Conservation (phyloP, 1,139 yeast species). For the Geotrichum fermentans region DNA sequence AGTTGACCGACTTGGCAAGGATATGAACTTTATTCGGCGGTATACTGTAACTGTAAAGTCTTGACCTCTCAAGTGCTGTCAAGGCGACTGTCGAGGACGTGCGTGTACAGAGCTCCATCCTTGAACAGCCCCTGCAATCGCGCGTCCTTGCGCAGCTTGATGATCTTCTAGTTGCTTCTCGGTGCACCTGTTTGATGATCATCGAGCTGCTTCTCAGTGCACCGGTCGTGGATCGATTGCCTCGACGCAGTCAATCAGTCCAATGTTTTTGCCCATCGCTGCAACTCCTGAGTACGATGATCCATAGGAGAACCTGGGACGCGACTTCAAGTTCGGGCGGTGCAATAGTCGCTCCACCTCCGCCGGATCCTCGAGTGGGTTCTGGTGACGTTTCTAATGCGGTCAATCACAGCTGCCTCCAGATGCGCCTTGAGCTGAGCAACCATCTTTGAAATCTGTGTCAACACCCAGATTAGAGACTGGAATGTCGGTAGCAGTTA, state of each 20-base stretch:
- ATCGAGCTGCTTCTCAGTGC: too few relatives aligned
- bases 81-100: conserved; percentile 20
- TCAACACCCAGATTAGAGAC: too few relatives aligned
- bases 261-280: conserved; percentile 43
- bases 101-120: conserved; percentile 23
- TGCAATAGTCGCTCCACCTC: conserved; percentile 45
- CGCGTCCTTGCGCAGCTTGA: conserved; percentile 35
- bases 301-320: conserved; percentile 38
- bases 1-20: conserved; percentile 39
- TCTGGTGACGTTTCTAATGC: conserved; percentile 44
- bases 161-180: conserved; percentile 29
- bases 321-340: conserved; percentile 41
- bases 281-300: conserved; percentile 43
- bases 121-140: conserved; percentile 20
- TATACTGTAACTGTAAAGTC: conserved; percentile 24
- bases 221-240: conserved; percentile 13
- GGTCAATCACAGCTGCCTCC: conserved; percentile 39
- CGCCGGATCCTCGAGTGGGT: conserved; percentile 43
- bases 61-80: conserved; percentile 24
- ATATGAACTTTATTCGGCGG: conserved; percentile 25
- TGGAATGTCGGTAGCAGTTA: conserved; percentile 41
- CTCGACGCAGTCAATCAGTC: conserved; percentile 28
- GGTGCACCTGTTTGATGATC: too few relatives aligned
- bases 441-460: too few relatives aligned
- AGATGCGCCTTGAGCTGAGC: conserved; percentile 33